Conservation (phyloP, 768 basidiomycete genomes). For the Amanita pseudoporphyria region DNA sequence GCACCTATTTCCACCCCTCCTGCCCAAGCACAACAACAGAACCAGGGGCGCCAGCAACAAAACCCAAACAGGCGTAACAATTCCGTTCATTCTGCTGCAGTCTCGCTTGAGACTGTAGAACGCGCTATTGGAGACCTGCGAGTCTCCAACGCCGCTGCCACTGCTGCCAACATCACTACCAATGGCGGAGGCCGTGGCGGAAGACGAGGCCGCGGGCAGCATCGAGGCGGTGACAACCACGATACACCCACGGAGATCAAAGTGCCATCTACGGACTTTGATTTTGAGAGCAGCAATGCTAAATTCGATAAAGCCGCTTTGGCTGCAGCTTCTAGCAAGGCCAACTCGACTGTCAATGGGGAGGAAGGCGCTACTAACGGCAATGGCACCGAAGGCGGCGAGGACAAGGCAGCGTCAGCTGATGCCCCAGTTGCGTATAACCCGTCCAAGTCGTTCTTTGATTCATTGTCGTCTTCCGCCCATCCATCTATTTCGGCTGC, state of each 20-base stretch:
- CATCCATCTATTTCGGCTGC: slow-evolving; percentile 31
- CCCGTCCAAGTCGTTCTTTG: slow-evolving; percentile 75
- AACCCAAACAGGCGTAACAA: slow-evolving; percentile 21
- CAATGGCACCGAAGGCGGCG: slow-evolving; percentile 15
- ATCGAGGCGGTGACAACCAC: slow-evolving; percentile 12
- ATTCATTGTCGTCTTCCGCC: slow-evolving; percentile 44
- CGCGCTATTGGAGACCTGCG: slow-evolving; percentile 44
- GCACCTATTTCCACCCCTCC: background rate
- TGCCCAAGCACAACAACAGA: slow-evolving; percentile 12
- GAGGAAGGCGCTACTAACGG: slow-evolving; percentile 17
- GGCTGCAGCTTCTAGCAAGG: slow-evolving; percentile 17
- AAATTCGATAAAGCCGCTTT: slow-evolving; percentile 71
- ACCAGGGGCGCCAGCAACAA: slow-evolving; percentile 13
- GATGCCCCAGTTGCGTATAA: slow-evolving; percentile 49
- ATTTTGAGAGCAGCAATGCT: slow-evolving; percentile 70
- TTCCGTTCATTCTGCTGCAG: slow-evolving; percentile 61
- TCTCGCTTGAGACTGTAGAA: slow-evolving; percentile 62
- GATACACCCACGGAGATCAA: slow-evolving; percentile 32
- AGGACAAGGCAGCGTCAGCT: slow-evolving; percentile 23
- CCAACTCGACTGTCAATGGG: slow-evolving; percentile 10
- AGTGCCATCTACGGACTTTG: slow-evolving; percentile 73
- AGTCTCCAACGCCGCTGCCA: slow-evolving; percentile 22
- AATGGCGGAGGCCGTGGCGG: slow-evolving; percentile 21
- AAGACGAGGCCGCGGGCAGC: background rate
- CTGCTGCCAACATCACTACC: background rate